These are phyloP conservation scores for Lignosus rhinocerotis DNA, from an alignment of 1,284 basidiomycete genomes.

Conservation along the genomic window DNA sequence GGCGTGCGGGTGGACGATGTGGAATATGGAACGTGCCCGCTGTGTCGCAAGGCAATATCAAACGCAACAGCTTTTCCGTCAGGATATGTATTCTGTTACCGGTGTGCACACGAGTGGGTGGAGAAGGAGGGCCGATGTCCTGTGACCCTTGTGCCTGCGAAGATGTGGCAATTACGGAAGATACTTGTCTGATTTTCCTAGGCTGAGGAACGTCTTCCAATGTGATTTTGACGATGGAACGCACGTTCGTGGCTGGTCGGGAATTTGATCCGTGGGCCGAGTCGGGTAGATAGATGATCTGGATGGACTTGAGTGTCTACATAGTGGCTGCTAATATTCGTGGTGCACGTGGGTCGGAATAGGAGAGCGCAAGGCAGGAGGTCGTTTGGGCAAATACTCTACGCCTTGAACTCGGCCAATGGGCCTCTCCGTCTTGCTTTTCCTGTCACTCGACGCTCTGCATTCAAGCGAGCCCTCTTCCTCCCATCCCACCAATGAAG, in stretches of 20 bases:
- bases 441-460: slow-evolving; percentile 6
- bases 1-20: slow-evolving; percentile 59
- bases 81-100: slow-evolving; percentile 96
- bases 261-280: background rate
- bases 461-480: background rate
- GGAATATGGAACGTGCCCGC: slow-evolving; percentile 80
- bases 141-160: slow-evolving; percentile 77
- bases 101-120: slow-evolving; percentile 86
- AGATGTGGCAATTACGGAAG: slow-evolving; percentile 84
- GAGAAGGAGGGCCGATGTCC: slow-evolving; percentile 82
- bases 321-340: background rate
- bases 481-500: slow-evolving; percentile 35
- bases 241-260: slow-evolving; percentile 31
- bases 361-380: background rate
- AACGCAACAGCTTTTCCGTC: slow-evolving; percentile 92
- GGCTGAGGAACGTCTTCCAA: slow-evolving; percentile 6
- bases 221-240: slow-evolving; percentile 22
- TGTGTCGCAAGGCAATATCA: slow-evolving; percentile 76
- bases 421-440: slow-evolving; percentile 2
- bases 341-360: slow-evolving; percentile 20
- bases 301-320: no score
- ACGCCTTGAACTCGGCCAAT: slow-evolving; percentile 7
- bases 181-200: slow-evolving; percentile 65
- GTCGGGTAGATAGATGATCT: slow-evolving; percentile 22
- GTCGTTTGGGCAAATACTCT: background rate